Evolutionary conservation across 352 stramenopile genomes (phyloP), one percentile per base, ranked within the genome.

Genomic region (Globisporangium cylindrosporum): DNA sequence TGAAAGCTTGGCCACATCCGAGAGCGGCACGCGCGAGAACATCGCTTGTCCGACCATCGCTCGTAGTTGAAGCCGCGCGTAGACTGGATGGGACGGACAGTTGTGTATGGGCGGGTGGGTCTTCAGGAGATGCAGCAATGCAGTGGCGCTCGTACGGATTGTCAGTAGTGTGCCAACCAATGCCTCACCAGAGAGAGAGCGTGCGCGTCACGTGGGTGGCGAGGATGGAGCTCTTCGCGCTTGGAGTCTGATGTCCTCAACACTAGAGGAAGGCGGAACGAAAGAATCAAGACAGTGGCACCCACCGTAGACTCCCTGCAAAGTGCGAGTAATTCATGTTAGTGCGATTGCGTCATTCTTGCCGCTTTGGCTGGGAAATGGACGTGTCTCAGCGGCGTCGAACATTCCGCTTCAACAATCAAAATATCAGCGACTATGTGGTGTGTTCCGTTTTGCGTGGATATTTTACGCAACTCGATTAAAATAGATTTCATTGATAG

Each of bases 21-120:
- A 64, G 62, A 73, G 69, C 25, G 76, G 66, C 70, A 84, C 59
- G 61, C 72, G 74, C 24, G 71, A 66, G 70, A 81, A 88, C 55
- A 62, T 55, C 8, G 32, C 62, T 22, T 38, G 62, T 3, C 34
- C 55, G 32, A 36, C 62, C 62, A 60, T 54, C 34, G 54, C 4
- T 41, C 7, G 3, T n/a, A 24, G 24, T 36, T 34, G 7, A 18
- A 32, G 8, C 18, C 22, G 51, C 22, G 51, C 9, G 51, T 9
- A 57, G 22, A 14, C 15, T 32, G n/a, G 49, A n/a, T 7, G 10
- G 49, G 38, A 18, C 14, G 38, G 38, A 46, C 2, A 46, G 38
- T 15, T 46, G 38, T 41, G 8, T 15, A 34, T 57, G 22, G 6
- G 49, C 27, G 10, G 22, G 14, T n/a, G 10, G 8, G 22, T 2